Base-by-base conservation (phyloP, 1,139 yeast genomes). In the Sugiyamaella castrensis region DNA sequence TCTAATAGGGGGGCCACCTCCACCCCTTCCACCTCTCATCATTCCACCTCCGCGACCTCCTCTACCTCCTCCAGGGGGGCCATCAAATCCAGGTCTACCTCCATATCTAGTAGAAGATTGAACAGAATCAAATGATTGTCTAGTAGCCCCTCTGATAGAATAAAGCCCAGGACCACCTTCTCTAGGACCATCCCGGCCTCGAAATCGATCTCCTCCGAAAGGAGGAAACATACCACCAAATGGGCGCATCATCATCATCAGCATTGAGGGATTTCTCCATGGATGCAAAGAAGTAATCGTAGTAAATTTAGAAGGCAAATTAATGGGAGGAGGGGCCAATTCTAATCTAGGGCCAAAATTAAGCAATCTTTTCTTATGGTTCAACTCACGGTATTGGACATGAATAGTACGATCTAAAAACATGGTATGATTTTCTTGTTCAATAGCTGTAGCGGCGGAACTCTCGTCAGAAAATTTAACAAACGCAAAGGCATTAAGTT, bases 311-410 rank as follows among this genome's bases (percentile, higher is more conserved):
- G 56, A 49, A n/a, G 57, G 56, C 30, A 57, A 24, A 47, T 53
- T 56, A 38, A 59, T 51, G 5, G 63, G 63, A 3, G 62, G 61
- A 11, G 63, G 64, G 1, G 64, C 64, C 38, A 60, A 50, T 43
- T 53, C 59, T 37, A 60, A 43, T 29, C 46, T 50, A 15, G 53
- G 52, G 13, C 53, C 54, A 26, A 45, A 40, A 13, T 33, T 32
- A 19, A 43, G 48, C 32, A 40, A 48, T 27, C 44, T 41, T 29
- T 33, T 37, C 8, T 35, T 28, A 27, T 43, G 75, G 55, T 79
- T 79, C 54, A 79, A 68, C 64, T 85, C 94, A 52, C 86, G 77
- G 62, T 84, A 87, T 65, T 85, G 94, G 39, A 87, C 95, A 67
- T 85, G 92, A 74, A 87, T 84, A 4, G 92, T 84, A 65, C 78